Percentiles rank a stretch among this genome's conserved stretches.
These are phyloP conservation scores for Cenchrus americanus DNA, from an alignment of 176 grass and related monocot species.

Conservation along the genomic window DNA sequence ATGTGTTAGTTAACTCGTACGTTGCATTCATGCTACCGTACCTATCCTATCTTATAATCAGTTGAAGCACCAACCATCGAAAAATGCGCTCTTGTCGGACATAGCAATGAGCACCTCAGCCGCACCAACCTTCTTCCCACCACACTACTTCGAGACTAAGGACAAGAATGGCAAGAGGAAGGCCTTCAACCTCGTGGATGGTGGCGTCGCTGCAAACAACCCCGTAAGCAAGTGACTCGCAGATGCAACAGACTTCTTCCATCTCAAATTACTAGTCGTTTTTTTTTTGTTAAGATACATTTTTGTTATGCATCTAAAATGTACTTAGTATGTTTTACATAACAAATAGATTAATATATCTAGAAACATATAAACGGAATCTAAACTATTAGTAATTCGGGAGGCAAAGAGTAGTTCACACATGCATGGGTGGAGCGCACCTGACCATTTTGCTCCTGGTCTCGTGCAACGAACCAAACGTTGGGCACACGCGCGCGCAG, in stretches of 20 bases:
- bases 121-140: constrained; percentile 71
- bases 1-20: not conserved
- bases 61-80: constrained; percentile 43
- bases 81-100: constrained; percentile 66
- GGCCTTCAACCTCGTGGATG: constrained; percentile 74
- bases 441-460: not conserved
- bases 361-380: too few species aligned
- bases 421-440: not conserved
- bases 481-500: constrained; percentile 20
- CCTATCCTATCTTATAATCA: not conserved
- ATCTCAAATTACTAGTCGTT: too few species aligned
- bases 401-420: not conserved
- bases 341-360: too few species aligned
- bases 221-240: constrained; percentile 44
- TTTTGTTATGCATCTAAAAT: too few species aligned
- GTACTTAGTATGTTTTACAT: too few species aligned
- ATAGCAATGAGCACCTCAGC: constrained; percentile 74
- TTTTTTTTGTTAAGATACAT: too few species aligned
- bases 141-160: constrained; percentile 64
- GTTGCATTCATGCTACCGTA: not conserved
- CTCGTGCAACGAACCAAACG: not conserved
- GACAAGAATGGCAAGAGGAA: constrained; percentile 24
- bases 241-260: not conserved
- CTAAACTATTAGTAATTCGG: too few species aligned
- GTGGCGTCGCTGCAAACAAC: constrained; percentile 75